These are phyloP conservation scores for Xylaria sp. DNA, from an alignment of 2,329 filamentous ascomycete species.

Conservation along the genomic window DNA sequence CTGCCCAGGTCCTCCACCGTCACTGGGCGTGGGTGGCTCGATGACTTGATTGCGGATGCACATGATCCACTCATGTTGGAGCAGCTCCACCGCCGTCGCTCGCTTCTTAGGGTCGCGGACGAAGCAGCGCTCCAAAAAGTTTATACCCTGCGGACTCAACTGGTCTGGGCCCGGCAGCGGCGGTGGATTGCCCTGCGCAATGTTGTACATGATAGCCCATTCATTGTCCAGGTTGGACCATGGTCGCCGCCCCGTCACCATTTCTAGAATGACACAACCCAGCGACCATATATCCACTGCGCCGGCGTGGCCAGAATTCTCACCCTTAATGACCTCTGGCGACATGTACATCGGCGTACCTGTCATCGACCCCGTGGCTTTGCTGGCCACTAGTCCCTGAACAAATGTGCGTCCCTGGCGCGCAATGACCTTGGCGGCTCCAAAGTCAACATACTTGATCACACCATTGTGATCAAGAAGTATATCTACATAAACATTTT, in stretches of 20 bases:
- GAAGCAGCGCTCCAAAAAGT: constrained; percentile 86
- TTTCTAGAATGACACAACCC: constrained; percentile 93
- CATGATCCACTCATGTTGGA: constrained; percentile 90
- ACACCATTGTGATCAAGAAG: constrained; percentile 95
- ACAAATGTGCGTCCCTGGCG: constrained; percentile 85
- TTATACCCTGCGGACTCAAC: constrained; percentile 75
- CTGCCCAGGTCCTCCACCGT: constrained; percentile 41
- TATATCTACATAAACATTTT: constrained; percentile 57
- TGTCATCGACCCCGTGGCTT: constrained; percentile 85
- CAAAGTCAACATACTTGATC: constrained; percentile 99
- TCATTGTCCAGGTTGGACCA: constrained; percentile 98
- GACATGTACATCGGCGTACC: constrained; percentile 99
- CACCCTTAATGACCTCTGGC: constrained; percentile 93
- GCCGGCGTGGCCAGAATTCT: constrained; percentile 72
- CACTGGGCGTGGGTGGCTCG: constrained; percentile 58
- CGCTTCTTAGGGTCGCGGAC: constrained; percentile 73
- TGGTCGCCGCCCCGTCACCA: constrained; percentile 89
- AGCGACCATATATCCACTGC: constrained; percentile 95
- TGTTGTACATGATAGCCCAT: constrained; percentile 99
- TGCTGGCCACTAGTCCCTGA: constrained; percentile 53
- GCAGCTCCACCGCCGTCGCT: constrained; percentile 76
- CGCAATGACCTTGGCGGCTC: constrained; percentile 93
- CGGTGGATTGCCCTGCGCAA: constrained; percentile 91
- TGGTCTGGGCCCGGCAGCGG: constrained; percentile 78
- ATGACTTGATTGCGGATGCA: constrained; percentile 60